Base-by-base conservation (phyloP, 805 yeast species). In the Ogataea siamensis region DNA sequence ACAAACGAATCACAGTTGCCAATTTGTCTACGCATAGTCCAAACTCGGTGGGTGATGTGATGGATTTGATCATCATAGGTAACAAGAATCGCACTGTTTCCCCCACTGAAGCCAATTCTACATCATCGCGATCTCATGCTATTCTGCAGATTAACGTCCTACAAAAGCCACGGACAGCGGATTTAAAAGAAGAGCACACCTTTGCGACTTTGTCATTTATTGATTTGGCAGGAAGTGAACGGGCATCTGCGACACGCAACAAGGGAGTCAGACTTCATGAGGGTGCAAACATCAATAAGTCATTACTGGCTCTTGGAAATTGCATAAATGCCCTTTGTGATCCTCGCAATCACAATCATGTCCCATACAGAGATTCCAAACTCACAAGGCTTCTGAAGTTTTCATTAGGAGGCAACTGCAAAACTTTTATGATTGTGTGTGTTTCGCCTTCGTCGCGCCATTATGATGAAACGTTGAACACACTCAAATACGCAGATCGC, bases 391-490 rank as follows among this genome's bases (percentile, higher is more conserved):
- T 91, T 34, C 70, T 91, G 39, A 87, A 89, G 57, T 87, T 86
- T 55, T 88, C 96, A 0, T 66, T 91, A 10, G 96, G 96, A 3
- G 97, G 97, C 0, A 87, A 87, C 56, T 91, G 98, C 62, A 83
- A 85, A 57, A 91, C 98, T 0, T 89, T 87, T 4, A 91, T 91
- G 98, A 86, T 91, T 48, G 97, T 88, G 2, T 91, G 98, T 62
- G 75, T 91, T 3, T 82, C 94, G 4, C 97, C 97, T 0, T 83
- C 88, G 42, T 76, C 85, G 20, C 71, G 69, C 29, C 97, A 91
- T 60, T 88, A 87, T 58, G 98, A 91, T 55, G 98, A 91, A 55
- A 89, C 98, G 1, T 67, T 86, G 36, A 91, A 91, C 58, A 87
- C 97, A 0, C 71, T 91, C 44, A 86, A 87, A 57, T 91, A 89